phyloP scores from a whole-genome alignment of 257 asterid genomes.

The Cinchona pubescens region DNA sequence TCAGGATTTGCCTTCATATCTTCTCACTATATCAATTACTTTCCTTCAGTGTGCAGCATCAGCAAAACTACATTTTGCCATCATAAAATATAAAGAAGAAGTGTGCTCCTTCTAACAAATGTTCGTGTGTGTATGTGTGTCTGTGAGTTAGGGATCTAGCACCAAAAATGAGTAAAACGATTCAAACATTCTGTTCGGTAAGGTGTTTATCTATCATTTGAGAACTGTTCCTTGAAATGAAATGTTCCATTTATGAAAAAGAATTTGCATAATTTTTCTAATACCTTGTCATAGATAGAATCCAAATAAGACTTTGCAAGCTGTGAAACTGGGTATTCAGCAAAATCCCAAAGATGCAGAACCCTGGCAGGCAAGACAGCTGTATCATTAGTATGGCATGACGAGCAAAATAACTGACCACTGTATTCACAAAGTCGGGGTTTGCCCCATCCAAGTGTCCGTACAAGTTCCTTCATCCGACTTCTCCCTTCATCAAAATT shows the following conservation, averaged over 20 bases:
- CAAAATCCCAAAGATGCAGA: constrained; percentile 87
- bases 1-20: neutral
- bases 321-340: constrained; percentile 79
- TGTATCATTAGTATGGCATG: constrained; percentile 79
- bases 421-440: constrained; percentile 93
- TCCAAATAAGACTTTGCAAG: constrained; percentile 85
- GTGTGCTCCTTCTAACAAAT: neutral
- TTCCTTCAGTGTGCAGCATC: neutral
- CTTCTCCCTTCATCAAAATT: constrained; percentile 70
- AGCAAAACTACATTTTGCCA: neutral
- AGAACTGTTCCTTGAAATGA: neutral
- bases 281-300: constrained; percentile 84
- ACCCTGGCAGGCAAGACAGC: constrained; percentile 91
- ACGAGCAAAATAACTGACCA: constrained; percentile 81
- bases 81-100: neutral
- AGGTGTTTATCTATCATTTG: no score
- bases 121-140: neutral
- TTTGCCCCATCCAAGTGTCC: constrained; percentile 87
- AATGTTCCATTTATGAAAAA: neutral
- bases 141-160: no score
- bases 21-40: neutral
- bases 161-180: neutral
- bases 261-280: neutral
- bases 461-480: constrained; percentile 60
- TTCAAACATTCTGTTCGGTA: neutral